These are phyloP conservation scores for Hypoxylon sp. DNA, from an alignment of 2,329 filamentous ascomycete species.

Conservation along the genomic window DNA sequence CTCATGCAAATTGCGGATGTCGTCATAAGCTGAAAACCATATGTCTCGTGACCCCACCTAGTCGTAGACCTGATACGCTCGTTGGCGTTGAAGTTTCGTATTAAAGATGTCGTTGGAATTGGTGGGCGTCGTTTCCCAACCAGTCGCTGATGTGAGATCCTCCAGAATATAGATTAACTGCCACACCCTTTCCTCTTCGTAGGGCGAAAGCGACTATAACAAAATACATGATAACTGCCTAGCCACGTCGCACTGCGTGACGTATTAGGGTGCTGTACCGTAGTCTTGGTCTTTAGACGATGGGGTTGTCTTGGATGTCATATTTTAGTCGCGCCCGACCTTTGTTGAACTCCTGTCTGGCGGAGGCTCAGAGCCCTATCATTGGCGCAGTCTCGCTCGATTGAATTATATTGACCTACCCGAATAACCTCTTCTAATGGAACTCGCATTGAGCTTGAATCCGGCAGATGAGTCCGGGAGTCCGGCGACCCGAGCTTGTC, in stretches of 20 bases:
- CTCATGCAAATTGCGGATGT: not conserved
- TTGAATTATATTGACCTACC: constrained; percentile 14
- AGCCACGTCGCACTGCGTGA: constrained; percentile 31
- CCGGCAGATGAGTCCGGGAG: constrained; percentile 13
- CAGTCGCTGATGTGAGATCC: constrained; percentile 41
- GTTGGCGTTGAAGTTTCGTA: constrained; percentile 21
- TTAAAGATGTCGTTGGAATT: constrained; percentile 13
- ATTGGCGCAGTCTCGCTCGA: not conserved
- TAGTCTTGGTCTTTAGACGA: constrained; percentile 16
- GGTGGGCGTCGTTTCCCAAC: constrained; percentile 18
- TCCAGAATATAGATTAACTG: constrained; percentile 31
- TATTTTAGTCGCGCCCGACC: constrained; percentile 30
- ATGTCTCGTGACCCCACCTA: constrained; percentile 28
- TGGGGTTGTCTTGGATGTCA: constrained; percentile 34
- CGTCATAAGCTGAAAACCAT: constrained; percentile 21
- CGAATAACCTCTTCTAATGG: not conserved
- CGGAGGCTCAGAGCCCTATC: constrained; percentile 18
- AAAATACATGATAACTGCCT: constrained; percentile 26
- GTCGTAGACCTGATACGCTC: constrained; percentile 10
- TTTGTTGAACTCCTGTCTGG: constrained; percentile 13
- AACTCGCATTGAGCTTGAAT: constrained; percentile 1
- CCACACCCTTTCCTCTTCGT: constrained; percentile 18
- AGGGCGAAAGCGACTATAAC: constrained; percentile 24
- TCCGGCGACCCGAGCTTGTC: constrained; percentile 6
- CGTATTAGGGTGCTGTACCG: constrained; percentile 19